A percentile compares a stretch with the other conserved stretches of the same genome.
Evolutionary conservation across 208 protist genomes (phyloP).

Genomic region (Herpetomonas muscarum): DNA sequence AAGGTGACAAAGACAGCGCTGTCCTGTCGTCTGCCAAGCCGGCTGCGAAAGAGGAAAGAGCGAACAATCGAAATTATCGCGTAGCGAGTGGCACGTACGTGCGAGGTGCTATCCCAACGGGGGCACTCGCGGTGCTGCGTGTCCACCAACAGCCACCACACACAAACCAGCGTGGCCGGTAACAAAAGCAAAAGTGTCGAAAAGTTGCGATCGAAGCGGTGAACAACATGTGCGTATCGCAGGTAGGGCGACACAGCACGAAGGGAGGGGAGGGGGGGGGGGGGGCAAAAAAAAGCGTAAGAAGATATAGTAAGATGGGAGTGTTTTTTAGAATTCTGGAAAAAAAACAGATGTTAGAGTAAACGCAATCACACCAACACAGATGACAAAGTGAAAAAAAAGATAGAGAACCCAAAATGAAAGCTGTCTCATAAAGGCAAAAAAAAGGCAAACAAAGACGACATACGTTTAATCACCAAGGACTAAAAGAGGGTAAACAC

Average conservation of each 20-base stretch:
- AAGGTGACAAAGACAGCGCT: not conserved
- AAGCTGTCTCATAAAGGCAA: conserved; percentile 1
- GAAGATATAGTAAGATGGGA: conserved; percentile 7
- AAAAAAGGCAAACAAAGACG: conserved; percentile 8
- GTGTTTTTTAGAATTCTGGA: conserved; percentile 4
- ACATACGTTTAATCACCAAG: conserved; percentile 2
- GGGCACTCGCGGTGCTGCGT: too few relatives aligned
- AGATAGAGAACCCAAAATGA: conserved; percentile 4
- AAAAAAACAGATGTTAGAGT: not conserved
- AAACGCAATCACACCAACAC: not conserved
- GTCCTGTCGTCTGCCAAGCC: not conserved
- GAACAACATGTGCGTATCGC: not conserved
- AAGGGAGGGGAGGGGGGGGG: too few relatives aligned
- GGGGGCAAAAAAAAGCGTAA: not conserved
- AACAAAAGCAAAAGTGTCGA: too few relatives aligned
- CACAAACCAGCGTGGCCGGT: too few relatives aligned
- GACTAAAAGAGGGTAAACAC: conserved; percentile 5
- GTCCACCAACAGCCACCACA: too few relatives aligned
- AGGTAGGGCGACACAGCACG: not conserved
- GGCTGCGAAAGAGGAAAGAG: not conserved
- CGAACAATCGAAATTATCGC: not conserved
- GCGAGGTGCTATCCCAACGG: too few relatives aligned
- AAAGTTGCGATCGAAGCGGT: too few relatives aligned
- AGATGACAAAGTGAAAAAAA: conserved; percentile 5
- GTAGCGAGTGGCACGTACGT: too few relatives aligned